phyloP scores from a whole-genome alignment of 306 rosid genomes.

The Aeschynomene evenia region DNA sequence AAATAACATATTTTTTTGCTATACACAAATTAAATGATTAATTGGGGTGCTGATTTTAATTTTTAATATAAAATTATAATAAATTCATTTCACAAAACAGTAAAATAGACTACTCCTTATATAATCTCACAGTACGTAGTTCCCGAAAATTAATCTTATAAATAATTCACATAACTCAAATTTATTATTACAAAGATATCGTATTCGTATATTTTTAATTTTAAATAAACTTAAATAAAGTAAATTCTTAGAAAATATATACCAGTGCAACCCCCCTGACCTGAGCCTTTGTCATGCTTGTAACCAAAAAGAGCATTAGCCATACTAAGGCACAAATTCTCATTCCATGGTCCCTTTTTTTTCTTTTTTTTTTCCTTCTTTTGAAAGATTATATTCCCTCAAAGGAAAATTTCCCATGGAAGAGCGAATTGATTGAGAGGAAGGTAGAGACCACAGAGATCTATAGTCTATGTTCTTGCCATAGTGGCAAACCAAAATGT shows the following conservation, averaged over 20 bases:
- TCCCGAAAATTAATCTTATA: not conserved
- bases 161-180: no score
- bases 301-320: slow-evolving; percentile 13
- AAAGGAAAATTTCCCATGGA: slow-evolving; percentile 16
- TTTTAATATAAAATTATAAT: no score
- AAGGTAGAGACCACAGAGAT: not conserved
- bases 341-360: not conserved
- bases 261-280: not conserved
- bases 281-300: not conserved
- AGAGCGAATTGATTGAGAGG: not conserved
- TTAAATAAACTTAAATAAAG: not conserved
- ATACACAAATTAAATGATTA: no score
- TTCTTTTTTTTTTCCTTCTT: no score
- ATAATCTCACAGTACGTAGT: not conserved
- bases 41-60: not conserved
- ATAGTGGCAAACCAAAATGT: not conserved
- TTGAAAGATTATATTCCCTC: slow-evolving; percentile 35
- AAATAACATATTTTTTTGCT: no score
- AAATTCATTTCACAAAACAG: not conserved
- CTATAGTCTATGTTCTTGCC: not conserved
- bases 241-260: not conserved
- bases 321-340: slow-evolving; percentile 11
- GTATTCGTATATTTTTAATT: no score
- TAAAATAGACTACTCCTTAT: not conserved
- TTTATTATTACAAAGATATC: not conserved